These are phyloP conservation scores for Debaryomyces prosopidis DNA, from an alignment of 805 yeast genomes.

Conservation along the genomic window DNA sequence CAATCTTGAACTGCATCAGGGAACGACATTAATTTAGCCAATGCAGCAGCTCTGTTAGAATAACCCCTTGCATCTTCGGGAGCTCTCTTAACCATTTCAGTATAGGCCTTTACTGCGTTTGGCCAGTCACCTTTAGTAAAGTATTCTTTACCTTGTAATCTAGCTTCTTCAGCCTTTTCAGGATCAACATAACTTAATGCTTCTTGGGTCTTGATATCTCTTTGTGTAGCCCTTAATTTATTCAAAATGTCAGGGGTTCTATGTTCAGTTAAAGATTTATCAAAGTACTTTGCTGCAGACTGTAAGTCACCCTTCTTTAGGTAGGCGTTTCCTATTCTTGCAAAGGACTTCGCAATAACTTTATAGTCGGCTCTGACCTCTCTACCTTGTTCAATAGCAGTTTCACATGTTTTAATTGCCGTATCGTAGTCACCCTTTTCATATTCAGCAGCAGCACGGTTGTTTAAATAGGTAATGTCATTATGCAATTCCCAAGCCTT, in stretches of 20 bases:
- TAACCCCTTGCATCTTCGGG: slow-evolving; percentile 96
- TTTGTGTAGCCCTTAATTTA: slow-evolving; percentile 86
- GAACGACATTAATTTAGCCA: slow-evolving; percentile 92
- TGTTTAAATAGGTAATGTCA: slow-evolving; percentile 92
- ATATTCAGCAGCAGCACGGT: slow-evolving; percentile 96
- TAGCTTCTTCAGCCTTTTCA: slow-evolving; percentile 92
- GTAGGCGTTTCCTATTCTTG: slow-evolving; percentile 84
- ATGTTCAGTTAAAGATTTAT: slow-evolving; percentile 93
- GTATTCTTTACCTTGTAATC: slow-evolving; percentile 85
- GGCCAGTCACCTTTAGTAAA: slow-evolving; percentile 97
- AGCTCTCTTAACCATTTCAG: slow-evolving; percentile 96
- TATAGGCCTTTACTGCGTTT: slow-evolving; percentile 87
- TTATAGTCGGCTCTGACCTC: slow-evolving; percentile 90
- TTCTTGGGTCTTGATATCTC: slow-evolving; percentile 77
- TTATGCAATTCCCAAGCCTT: slow-evolving; percentile 79
- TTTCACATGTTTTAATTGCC: slow-evolving; percentile 76
- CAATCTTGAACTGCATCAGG: slow-evolving; percentile 96
- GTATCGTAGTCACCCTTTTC: slow-evolving; percentile 91
- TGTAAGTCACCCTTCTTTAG: slow-evolving; percentile 71
- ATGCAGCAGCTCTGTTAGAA: slow-evolving; percentile 97
- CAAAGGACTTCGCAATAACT: slow-evolving; percentile 87
- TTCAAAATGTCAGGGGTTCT: slow-evolving; percentile 91
- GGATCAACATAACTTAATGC: slow-evolving; percentile 81
- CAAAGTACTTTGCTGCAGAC: slow-evolving; percentile 75
- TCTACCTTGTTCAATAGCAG: slow-evolving; percentile 88